Evolutionary conservation across 2,329 filamentous ascomycete species (phyloP), one percentile per base, ranked within the genome.

Genomic region (Talaromyces funiculosus): DNA sequence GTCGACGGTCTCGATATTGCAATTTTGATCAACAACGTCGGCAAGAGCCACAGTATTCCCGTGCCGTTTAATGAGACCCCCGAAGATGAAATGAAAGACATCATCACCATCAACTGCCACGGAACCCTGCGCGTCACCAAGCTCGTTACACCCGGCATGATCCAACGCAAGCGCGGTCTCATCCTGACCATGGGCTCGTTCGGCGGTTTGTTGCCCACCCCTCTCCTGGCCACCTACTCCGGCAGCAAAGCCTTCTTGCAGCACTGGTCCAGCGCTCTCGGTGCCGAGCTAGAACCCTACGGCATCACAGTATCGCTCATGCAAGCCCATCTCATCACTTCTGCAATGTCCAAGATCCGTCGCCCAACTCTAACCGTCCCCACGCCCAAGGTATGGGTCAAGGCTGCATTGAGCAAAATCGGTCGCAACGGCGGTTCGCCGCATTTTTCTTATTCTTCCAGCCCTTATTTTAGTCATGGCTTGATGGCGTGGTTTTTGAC

Each of bases 101-200:
- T 99, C 70, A 87, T 99, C 76, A 92, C 87, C 56, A 92, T 99
- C 82, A 99, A 99, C 80, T 97, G 93, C 78, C 80, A 89, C 64
- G 93, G 89, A 45, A 99, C 94, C 0, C 83, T 99, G 37, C 89
- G 90, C 71, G 87, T 92, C 57, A 99, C 94, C 0, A 87, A 93
- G 73, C 81, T 93, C 53, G 82, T 99, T 43, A 88, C 89, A 0
- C 92, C 94, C 0, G 86, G 89, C 62, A 92, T 99, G 86, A 84
- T 90, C 62, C 82, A 88, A 73, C 89, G 92, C 69, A 91, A 90
- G 78, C 86, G 87, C 61, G 94, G 95, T 24, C 82, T 99, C 37
- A 91, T 99, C 70, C 81, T 99, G 59, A 99, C 93, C 61, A 97
- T 99, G 92, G 94, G 93, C 51, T 97, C 92, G 10, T 96, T 97